Conservation (phyloP, 257 asterid species). For the Penstemon eatonii region DNA sequence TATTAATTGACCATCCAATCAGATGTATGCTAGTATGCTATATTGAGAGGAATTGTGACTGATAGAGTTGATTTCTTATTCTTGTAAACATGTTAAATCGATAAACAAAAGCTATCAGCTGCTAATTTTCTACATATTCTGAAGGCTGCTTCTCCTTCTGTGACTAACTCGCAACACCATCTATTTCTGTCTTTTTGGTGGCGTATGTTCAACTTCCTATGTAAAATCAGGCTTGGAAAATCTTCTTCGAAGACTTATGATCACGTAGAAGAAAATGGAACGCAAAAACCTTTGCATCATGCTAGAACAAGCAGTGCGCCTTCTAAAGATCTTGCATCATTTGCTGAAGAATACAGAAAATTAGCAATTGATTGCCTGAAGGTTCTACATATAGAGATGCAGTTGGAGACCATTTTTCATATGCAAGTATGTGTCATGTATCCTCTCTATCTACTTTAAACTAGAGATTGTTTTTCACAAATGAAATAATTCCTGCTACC, state of each 20-base stretch:
- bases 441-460: slow-evolving; percentile 20
- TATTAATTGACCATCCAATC: slow-evolving; percentile 14
- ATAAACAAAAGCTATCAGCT: background rate
- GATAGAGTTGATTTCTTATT: slow-evolving; percentile 11
- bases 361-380: slow-evolving; percentile 94
- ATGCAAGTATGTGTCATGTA: slow-evolving; percentile 68
- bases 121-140: background rate
- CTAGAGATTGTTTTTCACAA: slow-evolving; percentile 23
- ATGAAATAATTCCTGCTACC: slow-evolving; percentile 28
- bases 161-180: slow-evolving; percentile 12
- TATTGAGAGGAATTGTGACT: slow-evolving; percentile 12
- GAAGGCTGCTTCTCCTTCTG: slow-evolving; percentile 13
- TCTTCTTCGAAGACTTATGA: slow-evolving; percentile 58
- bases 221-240: slow-evolving; percentile 64
- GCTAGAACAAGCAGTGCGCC: slow-evolving; percentile 60
- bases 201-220: slow-evolving; percentile 27
- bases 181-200: slow-evolving; percentile 17
- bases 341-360: slow-evolving; percentile 93
- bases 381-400: slow-evolving; percentile 97
- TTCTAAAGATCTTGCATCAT: slow-evolving; percentile 75
- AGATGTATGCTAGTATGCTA: background rate
- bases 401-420: slow-evolving; percentile 90
- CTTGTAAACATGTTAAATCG: background rate
- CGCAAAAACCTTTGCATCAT: slow-evolving; percentile 47
- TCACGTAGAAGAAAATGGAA: slow-evolving; percentile 62